phyloP scores from a whole-genome alignment of 106 monocot genomes.

The Allium cepa region DNA sequence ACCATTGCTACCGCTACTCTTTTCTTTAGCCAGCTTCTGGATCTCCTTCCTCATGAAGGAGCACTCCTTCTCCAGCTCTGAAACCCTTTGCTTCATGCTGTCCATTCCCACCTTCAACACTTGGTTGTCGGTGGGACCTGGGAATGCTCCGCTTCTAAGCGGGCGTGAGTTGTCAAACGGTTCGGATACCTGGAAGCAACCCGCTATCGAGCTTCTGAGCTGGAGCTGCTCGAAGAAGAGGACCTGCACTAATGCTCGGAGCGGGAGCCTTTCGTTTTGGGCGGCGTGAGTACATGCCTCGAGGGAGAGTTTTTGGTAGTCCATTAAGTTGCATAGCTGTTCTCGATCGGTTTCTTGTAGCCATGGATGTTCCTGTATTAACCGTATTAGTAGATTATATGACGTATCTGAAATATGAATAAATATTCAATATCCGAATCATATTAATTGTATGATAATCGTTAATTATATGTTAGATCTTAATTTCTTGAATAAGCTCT shows the following conservation, averaged over 20 bases:
- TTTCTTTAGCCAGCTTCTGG: conserved; percentile 34
- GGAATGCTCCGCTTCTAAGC: conserved; percentile 18
- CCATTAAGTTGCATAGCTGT: conserved; percentile 39
- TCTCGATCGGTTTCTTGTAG: conserved; percentile 27
- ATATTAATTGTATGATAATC: too few species aligned
- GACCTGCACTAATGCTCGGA: conserved; percentile 45
- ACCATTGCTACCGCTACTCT: neutral
- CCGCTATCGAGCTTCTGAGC: conserved; percentile 45
- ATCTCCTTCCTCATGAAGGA: conserved; percentile 50
- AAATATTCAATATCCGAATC: too few species aligned
- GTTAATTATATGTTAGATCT: too few species aligned
- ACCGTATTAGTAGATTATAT: too few species aligned
- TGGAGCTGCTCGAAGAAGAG: conserved; percentile 66
- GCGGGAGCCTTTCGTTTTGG: conserved; percentile 54
- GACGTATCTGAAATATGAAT: too few species aligned
- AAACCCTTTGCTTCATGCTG: conserved; percentile 36
- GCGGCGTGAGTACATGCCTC: conserved; percentile 54
- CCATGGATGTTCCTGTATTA: conserved; percentile 43
- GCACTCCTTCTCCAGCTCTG: conserved; percentile 60
- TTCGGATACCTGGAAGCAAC: conserved; percentile 23
- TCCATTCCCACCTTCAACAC: conserved; percentile 27
- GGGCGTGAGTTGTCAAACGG: conserved; percentile 18
- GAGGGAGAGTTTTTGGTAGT: conserved; percentile 52
- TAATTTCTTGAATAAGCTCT: too few species aligned
- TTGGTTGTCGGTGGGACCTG: conserved; percentile 1